Evolutionary conservation across 2,329 filamentous ascomycete species (phyloP), one percentile per base, ranked within the genome.

Genomic region (Dothidotthia symphoricarpi): DNA sequence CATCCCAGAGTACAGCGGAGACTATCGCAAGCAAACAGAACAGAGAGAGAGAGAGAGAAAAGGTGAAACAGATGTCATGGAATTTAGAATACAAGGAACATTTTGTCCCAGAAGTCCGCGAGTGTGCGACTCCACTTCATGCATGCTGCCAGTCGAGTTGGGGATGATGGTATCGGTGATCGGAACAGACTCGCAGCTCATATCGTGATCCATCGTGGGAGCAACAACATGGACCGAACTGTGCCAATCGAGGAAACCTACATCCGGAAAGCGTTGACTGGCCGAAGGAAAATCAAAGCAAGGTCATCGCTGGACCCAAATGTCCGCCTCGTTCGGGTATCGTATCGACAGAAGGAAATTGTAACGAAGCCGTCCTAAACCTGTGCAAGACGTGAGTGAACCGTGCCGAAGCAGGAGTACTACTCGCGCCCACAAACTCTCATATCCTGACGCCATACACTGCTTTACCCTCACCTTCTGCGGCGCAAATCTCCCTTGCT

Each of bases 41-140:
- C 11, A 33, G 26, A 17, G 37, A 40, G 25, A 39, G 43, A 30
- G 48, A 36, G 31, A 43, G 38, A 28, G 41, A 34, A 37, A 51
- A 42, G 14, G 24, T 43, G 28, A 36, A 50, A 40, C 38, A 36
- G 38, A 42, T 54, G 28, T 47, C 43, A 49, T 51, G 50, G 31
- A 31, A 41, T 47, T 41, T 53, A 56, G 26, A 43, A 19, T 56
- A 56, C 52, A 54, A 22, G 39, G 44, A 42, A 24, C 33, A 33
- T 31, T 9, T 12, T 11, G 7, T n/a, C 13, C 17, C 22, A n/a
- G 33, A 19, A 36, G 15, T 41, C 29, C 27, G 25, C 22, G 41
- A 30, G 28, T 28, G 43, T 36, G 27, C 41, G 32, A 11, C 22
- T 28, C 28, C 16, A 26, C 24, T 35, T 24, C 24, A 35, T 24